Base-by-base conservation (phyloP, 495 filamentous ascomycete species). In the Aspergillus wentii region DNA sequence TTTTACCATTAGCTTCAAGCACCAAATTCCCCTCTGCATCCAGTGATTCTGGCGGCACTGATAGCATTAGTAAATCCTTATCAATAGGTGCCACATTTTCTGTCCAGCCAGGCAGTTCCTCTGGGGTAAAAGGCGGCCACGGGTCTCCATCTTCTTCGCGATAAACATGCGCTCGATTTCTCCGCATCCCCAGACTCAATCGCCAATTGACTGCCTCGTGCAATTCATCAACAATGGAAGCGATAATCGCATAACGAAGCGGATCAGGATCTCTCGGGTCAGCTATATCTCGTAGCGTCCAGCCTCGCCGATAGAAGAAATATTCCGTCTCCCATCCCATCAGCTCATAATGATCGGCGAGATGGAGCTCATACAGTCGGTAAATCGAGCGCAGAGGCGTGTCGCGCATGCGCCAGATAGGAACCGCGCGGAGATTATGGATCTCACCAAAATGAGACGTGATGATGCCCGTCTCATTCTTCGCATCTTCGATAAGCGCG, bases 191-290 rank as follows among this genome's bases (percentile, higher is more conserved):
- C 5, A 67, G 32, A 19, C 54, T 51, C 31, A 70, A 40, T 16
- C 57, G 41, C 65, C 56, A 66, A 19, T 68, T 68, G 25, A 69
- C 49, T 7, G 68, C 55, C 29, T 59, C 56, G 16, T 56, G 43
- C 5, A 69, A 29, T 28, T 57, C 55, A n/a, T 67, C 64, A 1
- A 48, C 41, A 16, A 68, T 48, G 6, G 46, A 59, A 1, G 66
- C 61, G 9, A 70, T 20, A 5, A 70, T 53, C 1, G 66, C 64
- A 41, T 65, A 66, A 4, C 64, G 62, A 13, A 55, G 17, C 3
- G 59, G 57, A 37, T 67, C 62, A 0, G 29, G 13, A 37, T 70
- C 62, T 10, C 32, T 33, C 1, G 64, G 64, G 33, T 67, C 63
- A 0, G 57, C 53, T 8, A 68, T 63, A 18, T 44, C 33, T 17